phyloP scores from a whole-genome alignment of 2,329 filamentous ascomycete species.

The Fusarium palustre region DNA sequence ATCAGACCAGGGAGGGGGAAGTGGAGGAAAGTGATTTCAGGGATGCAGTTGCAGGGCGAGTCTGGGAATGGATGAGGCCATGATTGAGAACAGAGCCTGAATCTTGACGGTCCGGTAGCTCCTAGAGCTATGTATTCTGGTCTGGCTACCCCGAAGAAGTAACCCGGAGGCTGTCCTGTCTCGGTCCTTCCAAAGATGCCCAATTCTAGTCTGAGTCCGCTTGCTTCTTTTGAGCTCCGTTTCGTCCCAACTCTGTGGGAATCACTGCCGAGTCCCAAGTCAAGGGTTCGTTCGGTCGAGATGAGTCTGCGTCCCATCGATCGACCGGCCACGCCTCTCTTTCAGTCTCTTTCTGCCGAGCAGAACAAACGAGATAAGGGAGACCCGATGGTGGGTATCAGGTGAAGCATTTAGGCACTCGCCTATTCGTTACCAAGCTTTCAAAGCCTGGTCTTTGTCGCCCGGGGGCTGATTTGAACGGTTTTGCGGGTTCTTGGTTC shows the following conservation, averaged over 20 bases:
- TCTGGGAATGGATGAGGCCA: constrained; percentile 12
- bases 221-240: constrained; percentile 8
- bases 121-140: neutral
- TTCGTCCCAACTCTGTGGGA: constrained; percentile 26
- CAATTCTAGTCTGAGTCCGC: constrained; percentile 1
- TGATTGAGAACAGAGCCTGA: neutral
- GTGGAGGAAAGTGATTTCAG: neutral
- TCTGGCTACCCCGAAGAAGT: neutral
- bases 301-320: constrained; percentile 29
- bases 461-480: constrained; percentile 16
- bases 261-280: constrained; percentile 6
- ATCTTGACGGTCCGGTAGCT: neutral
- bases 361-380: constrained; percentile 23
- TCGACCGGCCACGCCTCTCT: constrained; percentile 25
- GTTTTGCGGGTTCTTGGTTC: constrained; percentile 33
- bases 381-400: constrained; percentile 36
- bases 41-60: constrained; percentile 25
- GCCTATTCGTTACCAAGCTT: constrained; percentile 34
- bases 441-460: neutral
- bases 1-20: neutral
- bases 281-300: constrained; percentile 12
- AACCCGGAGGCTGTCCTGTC: neutral
- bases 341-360: constrained; percentile 11
- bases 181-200: constrained; percentile 5
- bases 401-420: constrained; percentile 24